These are phyloP conservation scores for Leccinum pellstonianum DNA, from an alignment of 768 basidiomycete species.

Conservation along the genomic window DNA sequence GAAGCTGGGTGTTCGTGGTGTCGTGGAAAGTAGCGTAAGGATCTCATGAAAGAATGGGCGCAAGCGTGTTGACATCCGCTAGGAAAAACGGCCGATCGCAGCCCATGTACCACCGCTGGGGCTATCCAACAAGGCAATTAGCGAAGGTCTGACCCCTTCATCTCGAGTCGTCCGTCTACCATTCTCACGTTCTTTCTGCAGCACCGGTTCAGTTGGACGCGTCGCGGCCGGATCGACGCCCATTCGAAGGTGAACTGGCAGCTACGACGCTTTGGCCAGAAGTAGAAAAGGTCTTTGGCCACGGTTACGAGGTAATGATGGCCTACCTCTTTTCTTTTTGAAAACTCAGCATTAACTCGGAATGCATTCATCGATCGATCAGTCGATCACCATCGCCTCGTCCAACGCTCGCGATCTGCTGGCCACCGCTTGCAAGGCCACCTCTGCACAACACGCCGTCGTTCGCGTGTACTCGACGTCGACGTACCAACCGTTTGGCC, in stretches of 20 bases:
- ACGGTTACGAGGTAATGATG: conserved; percentile 83
- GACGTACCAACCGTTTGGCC: conserved; percentile 68
- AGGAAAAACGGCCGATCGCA: conserved; percentile 66
- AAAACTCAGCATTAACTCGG: neutral
- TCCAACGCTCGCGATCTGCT: conserved; percentile 69
- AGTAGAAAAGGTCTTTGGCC: conserved; percentile 94
- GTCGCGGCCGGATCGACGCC: conserved; percentile 37
- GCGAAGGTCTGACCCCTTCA: conserved; percentile 47
- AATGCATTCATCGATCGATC: neutral
- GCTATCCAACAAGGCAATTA: conserved; percentile 89
- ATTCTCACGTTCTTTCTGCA: conserved; percentile 7
- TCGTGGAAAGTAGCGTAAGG: conserved; percentile 52
- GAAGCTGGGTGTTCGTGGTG: conserved; percentile 45
- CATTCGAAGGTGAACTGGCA: conserved; percentile 90
- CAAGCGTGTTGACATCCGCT: conserved; percentile 5
- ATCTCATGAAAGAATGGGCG: neutral
- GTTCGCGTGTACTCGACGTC: conserved; percentile 77
- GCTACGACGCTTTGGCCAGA: conserved; percentile 94
- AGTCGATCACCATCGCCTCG: conserved; percentile 80
- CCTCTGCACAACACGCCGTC: conserved; percentile 84
- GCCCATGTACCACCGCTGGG: conserved; percentile 94
- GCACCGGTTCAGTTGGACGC: conserved; percentile 19
- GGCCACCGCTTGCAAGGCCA: conserved; percentile 90
- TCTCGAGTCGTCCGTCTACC: neutral
- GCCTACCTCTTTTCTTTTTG: neutral